Base-by-base conservation (phyloP, 2,329 filamentous ascomycete species). In the Nigrograna mackinnonii region DNA sequence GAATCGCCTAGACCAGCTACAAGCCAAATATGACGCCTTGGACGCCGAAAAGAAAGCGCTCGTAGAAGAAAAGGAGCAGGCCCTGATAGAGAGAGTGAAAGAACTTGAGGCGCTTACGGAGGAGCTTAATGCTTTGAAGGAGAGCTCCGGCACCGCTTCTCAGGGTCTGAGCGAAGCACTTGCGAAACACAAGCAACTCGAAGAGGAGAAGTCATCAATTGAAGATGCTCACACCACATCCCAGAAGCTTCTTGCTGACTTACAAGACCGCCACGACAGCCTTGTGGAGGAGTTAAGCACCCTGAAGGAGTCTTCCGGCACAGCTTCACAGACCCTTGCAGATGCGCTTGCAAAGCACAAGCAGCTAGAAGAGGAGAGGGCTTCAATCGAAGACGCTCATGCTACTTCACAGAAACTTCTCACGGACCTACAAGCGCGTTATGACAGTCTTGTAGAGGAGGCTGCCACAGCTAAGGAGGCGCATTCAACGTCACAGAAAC, bases 21-120 rank as follows among this genome's bases (percentile, higher is more conserved):
- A 68, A 26, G 44, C 58, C n/a, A 53, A 63, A 19, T 62, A 60
- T 35, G 62, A 67, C 35, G 38, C 48, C 2, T 50, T 66, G n/a
- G 49, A 60, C 4, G 52, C 49, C 5, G 62, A 66, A 33, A 67
- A 64, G 43, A 60, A 58, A 18, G 44, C 41, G 5, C 37, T 46
- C 0, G 35, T 54, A 2, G 55, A 60, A 36, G 43, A 58, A 12
- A 56, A 65, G 22, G 55, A 57, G 19, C 52, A 54, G 22, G 43
- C 35, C 7, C 48, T 62, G 13, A 44, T 43, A 0, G 56, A 62
- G 13, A 52, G 54, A 14, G 38, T 44, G 11, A 35, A 52, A 4
- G 54, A 57, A 28, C 44, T 67, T 1, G 50, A 54, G 2, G 47
- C 49, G 2, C 37, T 54, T 12, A 54, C 51, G 22, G 38, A 54